These are phyloP conservation scores for Tylopilus rubrobrunneus DNA, from an alignment of 768 basidiomycete genomes.

Conservation along the genomic window DNA sequence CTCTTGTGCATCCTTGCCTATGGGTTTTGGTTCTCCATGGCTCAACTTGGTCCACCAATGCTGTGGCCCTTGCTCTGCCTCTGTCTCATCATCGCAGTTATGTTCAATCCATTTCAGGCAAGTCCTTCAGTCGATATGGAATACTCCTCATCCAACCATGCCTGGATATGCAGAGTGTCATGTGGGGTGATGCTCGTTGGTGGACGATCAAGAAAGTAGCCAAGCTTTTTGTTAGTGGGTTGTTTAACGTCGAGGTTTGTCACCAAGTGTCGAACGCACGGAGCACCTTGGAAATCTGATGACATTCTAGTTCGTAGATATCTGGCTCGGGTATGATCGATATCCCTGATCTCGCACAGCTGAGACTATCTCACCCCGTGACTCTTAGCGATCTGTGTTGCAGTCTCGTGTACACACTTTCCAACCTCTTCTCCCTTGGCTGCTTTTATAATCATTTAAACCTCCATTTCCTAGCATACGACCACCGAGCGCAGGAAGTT, in stretches of 20 bases:
- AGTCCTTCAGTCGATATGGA: neutral
- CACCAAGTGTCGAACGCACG: neutral
- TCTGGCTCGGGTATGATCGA: conserved; percentile 76
- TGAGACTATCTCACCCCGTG: conserved; percentile 5
- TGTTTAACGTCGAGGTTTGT: conserved; percentile 67
- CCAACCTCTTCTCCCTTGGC: conserved; percentile 66
- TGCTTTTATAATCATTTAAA: conserved; percentile 58
- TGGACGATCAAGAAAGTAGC: conserved; percentile 73
- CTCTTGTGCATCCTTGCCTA: conserved; percentile 71
- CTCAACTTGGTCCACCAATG: conserved; percentile 62
- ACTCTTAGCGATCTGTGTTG: conserved; percentile 70
- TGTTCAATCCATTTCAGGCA: conserved; percentile 77
- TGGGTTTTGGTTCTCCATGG: conserved; percentile 83
- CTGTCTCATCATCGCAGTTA: conserved; percentile 47
- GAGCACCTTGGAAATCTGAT: conserved; percentile 3
- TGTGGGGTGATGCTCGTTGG: conserved; percentile 44
- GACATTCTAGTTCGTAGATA: conserved; percentile 64
- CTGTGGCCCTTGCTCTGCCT: conserved; percentile 86
- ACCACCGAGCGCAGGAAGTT: conserved; percentile 38
- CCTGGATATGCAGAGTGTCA: conserved; percentile 44
- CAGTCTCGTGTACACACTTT: conserved; percentile 71
- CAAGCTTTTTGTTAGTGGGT: conserved; percentile 66
- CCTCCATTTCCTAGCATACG: conserved; percentile 8
- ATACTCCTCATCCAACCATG: neutral
- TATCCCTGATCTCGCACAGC: neutral